phyloP scores from a whole-genome alignment of 2,329 filamentous ascomycete species.

The Aureobasidium sp. region DNA sequence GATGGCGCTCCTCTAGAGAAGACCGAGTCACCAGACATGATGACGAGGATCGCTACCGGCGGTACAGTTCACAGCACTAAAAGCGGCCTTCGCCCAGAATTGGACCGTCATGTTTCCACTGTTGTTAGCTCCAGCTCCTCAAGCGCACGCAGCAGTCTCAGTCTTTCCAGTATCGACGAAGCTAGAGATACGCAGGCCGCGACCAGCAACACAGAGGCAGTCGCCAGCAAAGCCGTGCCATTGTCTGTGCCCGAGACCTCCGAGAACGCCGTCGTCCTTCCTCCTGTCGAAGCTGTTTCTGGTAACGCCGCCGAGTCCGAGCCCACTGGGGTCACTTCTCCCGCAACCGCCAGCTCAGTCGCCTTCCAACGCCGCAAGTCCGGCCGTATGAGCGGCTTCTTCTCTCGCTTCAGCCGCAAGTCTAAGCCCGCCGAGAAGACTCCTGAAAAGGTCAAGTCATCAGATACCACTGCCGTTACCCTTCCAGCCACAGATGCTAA shows the following conservation, averaged over 20 bases:
- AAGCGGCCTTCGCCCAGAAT: slow-evolving; percentile 18
- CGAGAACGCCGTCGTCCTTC: not conserved
- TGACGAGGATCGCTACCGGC: not conserved
- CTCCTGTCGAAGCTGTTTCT: not conserved
- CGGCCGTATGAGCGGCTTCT: slow-evolving; percentile 27
- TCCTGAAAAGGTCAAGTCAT: not conserved
- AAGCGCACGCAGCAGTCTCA: slow-evolving; percentile 5
- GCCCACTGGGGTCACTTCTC: slow-evolving; percentile 8
- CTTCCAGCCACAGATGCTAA: slow-evolving; percentile 46
- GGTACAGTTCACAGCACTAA: not conserved
- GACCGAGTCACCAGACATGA: slow-evolving; percentile 11
- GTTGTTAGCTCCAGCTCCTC: slow-evolving; percentile 22
- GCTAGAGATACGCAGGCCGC: not conserved
- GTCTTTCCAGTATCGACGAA: slow-evolving; percentile 18
- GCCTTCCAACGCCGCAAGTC: slow-evolving; percentile 22
- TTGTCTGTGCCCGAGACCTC: not conserved
- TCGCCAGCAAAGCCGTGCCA: not conserved
- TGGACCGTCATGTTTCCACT: slow-evolving; percentile 28
- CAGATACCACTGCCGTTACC: slow-evolving; percentile 34
- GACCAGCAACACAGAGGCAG: not conserved
- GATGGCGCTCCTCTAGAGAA: slow-evolving; percentile 4
- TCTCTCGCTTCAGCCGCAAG: slow-evolving; percentile 34
- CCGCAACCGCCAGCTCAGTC: not conserved
- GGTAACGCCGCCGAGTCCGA: not conserved
- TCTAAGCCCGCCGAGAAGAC: slow-evolving; percentile 25